phyloP scores from a whole-genome alignment of 805 yeast genomes.

The Blastobotrys muscicola region DNA sequence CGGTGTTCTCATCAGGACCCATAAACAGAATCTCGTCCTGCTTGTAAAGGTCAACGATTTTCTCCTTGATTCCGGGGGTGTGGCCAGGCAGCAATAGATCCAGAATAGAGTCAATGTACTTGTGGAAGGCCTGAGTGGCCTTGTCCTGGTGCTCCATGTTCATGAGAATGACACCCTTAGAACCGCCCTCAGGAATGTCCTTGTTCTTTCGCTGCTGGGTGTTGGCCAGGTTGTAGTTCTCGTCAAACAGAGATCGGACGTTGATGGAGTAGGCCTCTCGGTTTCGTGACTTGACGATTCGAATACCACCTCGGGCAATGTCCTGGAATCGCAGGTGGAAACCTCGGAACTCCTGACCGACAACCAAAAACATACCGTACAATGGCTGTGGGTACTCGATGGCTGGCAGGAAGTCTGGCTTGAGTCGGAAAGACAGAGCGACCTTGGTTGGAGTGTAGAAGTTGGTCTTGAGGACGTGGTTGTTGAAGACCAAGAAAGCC shows the following conservation, averaged over 20 bases:
- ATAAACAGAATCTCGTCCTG: slow-evolving; percentile 85
- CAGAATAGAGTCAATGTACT: slow-evolving; percentile 83
- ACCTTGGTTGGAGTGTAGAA: slow-evolving; percentile 91
- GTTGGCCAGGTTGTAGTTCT: slow-evolving; percentile 88
- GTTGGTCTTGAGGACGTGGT: slow-evolving; percentile 83
- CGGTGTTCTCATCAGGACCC: slow-evolving; percentile 99
- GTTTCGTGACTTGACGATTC: slow-evolving; percentile 84
- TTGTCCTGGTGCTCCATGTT: slow-evolving; percentile 62
- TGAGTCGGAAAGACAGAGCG: slow-evolving; percentile 85
- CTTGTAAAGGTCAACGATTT: slow-evolving; percentile 73
- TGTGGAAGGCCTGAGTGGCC: slow-evolving; percentile 78
- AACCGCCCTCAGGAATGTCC: slow-evolving; percentile 98
- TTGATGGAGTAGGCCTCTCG: slow-evolving; percentile 78
- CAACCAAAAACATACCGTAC: slow-evolving; percentile 89
- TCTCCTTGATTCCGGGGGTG: slow-evolving; percentile 69
- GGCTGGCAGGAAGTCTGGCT: slow-evolving; percentile 75
- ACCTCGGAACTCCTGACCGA: slow-evolving; percentile 94
- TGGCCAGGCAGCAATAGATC: slow-evolving; percentile 68
- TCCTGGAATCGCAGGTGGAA: slow-evolving; percentile 96
- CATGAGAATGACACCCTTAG: slow-evolving; percentile 89
- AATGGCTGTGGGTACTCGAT: slow-evolving; percentile 89
- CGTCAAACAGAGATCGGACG: slow-evolving; percentile 85
- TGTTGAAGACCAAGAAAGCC: slow-evolving; percentile 77
- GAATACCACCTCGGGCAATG: slow-evolving; percentile 96
- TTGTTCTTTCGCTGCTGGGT: slow-evolving; percentile 96